A percentile compares a stretch with the other conserved stretches of the same genome.
These are phyloP conservation scores for Pseudisothecium myosuroides DNA, from an alignment of 225 moss, liverwort and hornwort genomes.

Conservation along the genomic window DNA sequence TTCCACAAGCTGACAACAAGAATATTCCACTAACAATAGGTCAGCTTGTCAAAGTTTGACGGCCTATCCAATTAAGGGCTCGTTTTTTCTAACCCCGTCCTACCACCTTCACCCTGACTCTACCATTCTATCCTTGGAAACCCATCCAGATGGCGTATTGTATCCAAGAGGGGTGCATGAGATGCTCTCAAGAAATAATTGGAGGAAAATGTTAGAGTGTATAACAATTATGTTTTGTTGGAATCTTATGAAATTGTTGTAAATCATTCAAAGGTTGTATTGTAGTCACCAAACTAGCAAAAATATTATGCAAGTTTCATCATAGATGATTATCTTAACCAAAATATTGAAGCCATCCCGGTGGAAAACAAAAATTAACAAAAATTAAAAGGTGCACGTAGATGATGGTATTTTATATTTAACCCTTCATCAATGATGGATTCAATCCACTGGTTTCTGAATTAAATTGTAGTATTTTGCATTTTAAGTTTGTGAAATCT, in stretches of 20 bases:
- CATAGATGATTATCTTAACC: background rate
- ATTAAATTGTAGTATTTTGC: background rate
- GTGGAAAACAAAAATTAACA: too few relatives aligned
- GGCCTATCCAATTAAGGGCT: rapidly evolving
- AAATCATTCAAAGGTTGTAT: background rate
- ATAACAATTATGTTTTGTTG: background rate
- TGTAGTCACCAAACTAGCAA: background rate
- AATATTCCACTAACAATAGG: background rate
- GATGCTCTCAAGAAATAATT: background rate
- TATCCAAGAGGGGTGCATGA: background rate
- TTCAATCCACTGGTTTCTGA: background rate
- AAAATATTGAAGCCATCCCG: background rate
- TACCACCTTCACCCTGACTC: too few relatives aligned
- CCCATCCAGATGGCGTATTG: rapidly evolving
- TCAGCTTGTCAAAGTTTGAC: background rate
- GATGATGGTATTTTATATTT: background rate
- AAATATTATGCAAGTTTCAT: background rate
- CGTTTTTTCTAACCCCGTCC: rapidly evolving
- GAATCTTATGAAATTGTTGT: background rate
- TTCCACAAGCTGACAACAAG: background rate
- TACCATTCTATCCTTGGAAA: background rate
- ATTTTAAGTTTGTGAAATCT: background rate
- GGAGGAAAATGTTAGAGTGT: background rate
- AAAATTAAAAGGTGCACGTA: rapidly evolving
- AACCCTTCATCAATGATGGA: background rate